Evolutionary conservation across 306 rosid genomes (phyloP), one percentile per base, ranked within the genome.

Genomic region (Crataegus laevigata): DNA sequence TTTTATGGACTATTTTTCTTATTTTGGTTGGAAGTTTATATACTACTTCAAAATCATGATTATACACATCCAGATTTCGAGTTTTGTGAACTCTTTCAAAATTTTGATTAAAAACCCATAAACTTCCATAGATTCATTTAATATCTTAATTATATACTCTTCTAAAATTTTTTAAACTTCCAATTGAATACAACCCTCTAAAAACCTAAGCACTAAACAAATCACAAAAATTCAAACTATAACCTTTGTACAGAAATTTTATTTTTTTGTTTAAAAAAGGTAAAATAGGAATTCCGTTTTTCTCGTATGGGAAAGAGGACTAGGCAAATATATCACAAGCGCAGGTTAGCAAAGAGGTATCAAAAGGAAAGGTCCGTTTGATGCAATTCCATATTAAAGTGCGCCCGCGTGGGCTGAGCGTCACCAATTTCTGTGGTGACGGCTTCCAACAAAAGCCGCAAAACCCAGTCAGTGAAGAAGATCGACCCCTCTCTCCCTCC

Each of bases 391-490:
- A 34, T 34, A 22, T 55, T 32, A 51, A 51, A 3, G 67, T 72
- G 76, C 32, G 32, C 64, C 64, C 64, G 68, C 24, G 10, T 72
- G 57, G 29, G 42, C 26, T 11, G 68, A 25, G 68, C 3, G 68
- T 11, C 40, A 40, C 57, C 59, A 36, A 28, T 21, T 26, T 73
- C 60, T 34, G 77, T 73, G 69, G 77, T 73, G 77, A 43, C 60
- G 69, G 58, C 77, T 73, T 22, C 21, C 29, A 47, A 75, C 58
- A 28, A 29, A 47, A 70, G 38, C 52, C 75, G 45, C 15, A 43
- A n/a, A 66, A 30, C 52, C 68, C 24, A 69, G 22, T 78, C 79
- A 76, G 82, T 83, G 85, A 78, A 76, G 78, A 57, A 77, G 66
- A 5, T 42, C 58, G 28, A 47, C 29, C 73, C 22, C 54, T 40